These are phyloP conservation scores for carrot (Daucus carota) DNA, from an alignment of 129 eudicot species.

Conservation along the genomic window DNA sequence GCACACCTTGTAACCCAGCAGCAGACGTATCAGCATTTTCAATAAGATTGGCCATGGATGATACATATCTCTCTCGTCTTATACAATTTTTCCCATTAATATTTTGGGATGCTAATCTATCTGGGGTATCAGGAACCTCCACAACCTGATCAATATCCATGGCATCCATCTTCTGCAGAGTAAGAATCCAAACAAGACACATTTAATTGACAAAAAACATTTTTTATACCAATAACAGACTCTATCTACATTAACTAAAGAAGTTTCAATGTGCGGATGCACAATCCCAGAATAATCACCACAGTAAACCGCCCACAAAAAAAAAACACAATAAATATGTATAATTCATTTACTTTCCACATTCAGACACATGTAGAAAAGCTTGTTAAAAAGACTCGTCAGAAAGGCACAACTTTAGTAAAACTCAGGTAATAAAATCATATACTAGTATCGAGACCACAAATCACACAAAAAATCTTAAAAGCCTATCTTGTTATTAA, in stretches of 20 bases:
- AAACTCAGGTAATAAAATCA: neutral
- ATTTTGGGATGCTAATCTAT: constrained; percentile 25
- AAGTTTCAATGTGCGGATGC: neutral
- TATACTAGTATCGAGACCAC: neutral
- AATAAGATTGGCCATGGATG: constrained; percentile 24
- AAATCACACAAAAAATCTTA: neutral
- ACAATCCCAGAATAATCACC: neutral
- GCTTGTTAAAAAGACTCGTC: neutral
- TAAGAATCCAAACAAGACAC: neutral
- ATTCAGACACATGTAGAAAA: neutral
- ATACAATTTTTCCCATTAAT: constrained; percentile 14
- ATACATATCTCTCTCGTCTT: constrained; percentile 15
- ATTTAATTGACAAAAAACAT: neutral
- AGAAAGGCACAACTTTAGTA: no score
- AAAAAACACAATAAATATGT: neutral
- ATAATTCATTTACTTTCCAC: neutral
- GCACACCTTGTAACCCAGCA: constrained; percentile 27
- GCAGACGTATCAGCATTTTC: constrained; percentile 13
- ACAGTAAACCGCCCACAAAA: neutral
- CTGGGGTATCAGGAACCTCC: constrained; percentile 83
- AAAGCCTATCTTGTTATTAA: neutral
- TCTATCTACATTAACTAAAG: neutral
- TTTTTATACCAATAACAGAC: neutral
- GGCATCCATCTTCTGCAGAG: constrained; percentile 54
- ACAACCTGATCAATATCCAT: constrained; percentile 59